Evolutionary conservation across 139 green algal genomes (phyloP).

Genomic region (Spirogloea muscicola): DNA sequence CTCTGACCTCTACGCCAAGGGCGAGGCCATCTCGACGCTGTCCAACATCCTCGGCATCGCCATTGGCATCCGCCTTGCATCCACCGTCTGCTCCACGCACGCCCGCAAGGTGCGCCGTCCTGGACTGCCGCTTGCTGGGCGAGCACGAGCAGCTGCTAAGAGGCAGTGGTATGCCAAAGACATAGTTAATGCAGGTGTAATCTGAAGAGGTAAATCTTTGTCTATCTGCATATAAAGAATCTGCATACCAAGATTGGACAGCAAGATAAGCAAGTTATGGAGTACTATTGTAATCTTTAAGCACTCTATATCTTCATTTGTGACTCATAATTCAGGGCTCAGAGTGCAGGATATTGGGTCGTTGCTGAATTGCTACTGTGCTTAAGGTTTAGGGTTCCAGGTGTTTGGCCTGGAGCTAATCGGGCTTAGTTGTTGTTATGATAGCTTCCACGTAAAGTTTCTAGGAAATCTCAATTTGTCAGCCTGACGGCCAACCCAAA

Average conservation of each 20-base stretch:
- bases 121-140: neutral
- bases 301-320: no score
- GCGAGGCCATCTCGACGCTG: slow-evolving; percentile 37
- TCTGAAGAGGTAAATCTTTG: slow-evolving; percentile 12
- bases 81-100: slow-evolving; percentile 12
- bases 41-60: slow-evolving; percentile 33
- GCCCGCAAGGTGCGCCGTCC: slow-evolving; percentile 20
- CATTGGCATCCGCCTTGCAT: slow-evolving; percentile 33
- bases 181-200: neutral
- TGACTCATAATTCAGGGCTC: no score
- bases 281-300: no score
- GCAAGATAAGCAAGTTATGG: no score
- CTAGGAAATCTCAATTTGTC: neutral
- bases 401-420: neutral
- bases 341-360: no score
- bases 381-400: neutral
- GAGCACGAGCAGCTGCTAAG: neutral
- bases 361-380: slow-evolving; percentile 14
- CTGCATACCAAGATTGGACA: no score
- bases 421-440: neutral
- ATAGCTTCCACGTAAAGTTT: neutral
- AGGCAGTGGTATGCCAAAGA: neutral
- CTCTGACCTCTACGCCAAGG: slow-evolving; percentile 40
- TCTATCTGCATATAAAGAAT: slow-evolving; percentile 22
- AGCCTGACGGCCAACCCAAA: neutral